Base-by-base conservation (phyloP, 176 grass and related monocot genomes). In the Tuctoria greenei region DNA sequence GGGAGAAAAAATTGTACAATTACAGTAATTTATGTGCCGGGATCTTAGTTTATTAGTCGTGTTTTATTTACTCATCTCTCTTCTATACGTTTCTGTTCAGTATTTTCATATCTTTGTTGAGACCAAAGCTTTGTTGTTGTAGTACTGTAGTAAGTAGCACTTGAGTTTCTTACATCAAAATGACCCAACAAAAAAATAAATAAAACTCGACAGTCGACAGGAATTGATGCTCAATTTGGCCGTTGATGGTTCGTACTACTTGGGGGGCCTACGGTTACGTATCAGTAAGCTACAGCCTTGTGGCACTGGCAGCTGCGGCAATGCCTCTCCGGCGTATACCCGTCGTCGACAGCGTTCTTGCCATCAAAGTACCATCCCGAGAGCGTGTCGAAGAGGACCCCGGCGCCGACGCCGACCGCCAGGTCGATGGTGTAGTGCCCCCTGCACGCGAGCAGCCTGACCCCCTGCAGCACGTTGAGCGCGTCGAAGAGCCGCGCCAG, bases 381-480 rank as follows among this genome's bases (percentile, higher is more conserved):
- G 18, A 99, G 64, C 25, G 85, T 86, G 82, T 95, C 95, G 14
- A 95, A 94, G 61, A 99, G 50, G 59, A 90, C 26, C 7, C 95
- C 95, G 0, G 95, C 95, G 7, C 95, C 95, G 26, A 95, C 82
- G 0, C 95, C 91, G 2, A 89, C 83, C 4, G 89, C 91, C 17
- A 99, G 90, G 72, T 99, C 91, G 36, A 99, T 99, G 64, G 91
- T 99, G 86, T 99, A 99, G 61, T 99, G 91, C 0, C 91, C 95
- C 66, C 95, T 94, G 61, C 91, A 99, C 13, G 89, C 95, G 7
- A 99, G 89, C 79, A 98, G 81, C 87, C 95, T 87, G 66, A 95
- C 70, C 37, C 7, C 69, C 78, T 99, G 95, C 18, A 84, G 34
- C 25, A 88, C 47, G 82, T 99, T 99, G 62, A 99, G 89, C 51